Conservation (phyloP, 352 stramenopile genomes). For the Globisporangium irregulare region DNA sequence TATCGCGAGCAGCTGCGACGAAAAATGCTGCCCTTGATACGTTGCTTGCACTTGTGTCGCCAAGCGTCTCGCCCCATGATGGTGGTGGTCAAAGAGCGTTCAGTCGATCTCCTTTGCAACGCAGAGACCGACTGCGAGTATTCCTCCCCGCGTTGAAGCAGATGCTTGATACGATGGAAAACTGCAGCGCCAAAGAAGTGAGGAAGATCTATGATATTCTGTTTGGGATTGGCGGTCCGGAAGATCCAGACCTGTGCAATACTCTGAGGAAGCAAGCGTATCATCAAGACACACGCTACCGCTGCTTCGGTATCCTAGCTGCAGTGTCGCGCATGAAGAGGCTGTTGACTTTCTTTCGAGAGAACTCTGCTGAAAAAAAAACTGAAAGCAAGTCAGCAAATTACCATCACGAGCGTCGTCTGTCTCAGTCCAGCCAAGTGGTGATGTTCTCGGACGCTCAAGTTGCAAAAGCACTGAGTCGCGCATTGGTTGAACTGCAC, state of each 20-base stretch:
- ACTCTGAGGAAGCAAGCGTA: constrained; percentile 50
- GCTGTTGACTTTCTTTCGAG: constrained; percentile 26
- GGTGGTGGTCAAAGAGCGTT: not conserved
- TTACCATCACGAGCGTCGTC: not conserved
- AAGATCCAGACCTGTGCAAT: constrained; percentile 53
- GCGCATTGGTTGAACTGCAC: constrained; percentile 29
- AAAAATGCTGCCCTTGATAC: constrained; percentile 39
- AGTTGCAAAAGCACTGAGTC: constrained; percentile 20
- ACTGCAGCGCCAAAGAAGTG: constrained; percentile 31
- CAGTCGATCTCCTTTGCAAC: constrained; percentile 17
- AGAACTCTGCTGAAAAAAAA: constrained; percentile 11
- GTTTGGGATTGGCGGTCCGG: constrained; percentile 38
- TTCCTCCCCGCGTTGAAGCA: constrained; percentile 54
- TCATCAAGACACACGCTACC: constrained; percentile 54
- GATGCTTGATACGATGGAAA: constrained; percentile 51
- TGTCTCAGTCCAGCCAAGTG: not conserved
- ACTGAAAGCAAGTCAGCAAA: constrained; percentile 1
- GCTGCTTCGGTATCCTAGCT: constrained; percentile 46
- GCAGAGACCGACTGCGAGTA: constrained; percentile 24
- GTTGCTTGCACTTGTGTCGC: constrained; percentile 29
- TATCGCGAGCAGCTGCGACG: constrained; percentile 25
- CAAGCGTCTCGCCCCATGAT: constrained; percentile 22
- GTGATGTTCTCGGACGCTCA: constrained; percentile 7
- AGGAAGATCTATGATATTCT: constrained; percentile 55
- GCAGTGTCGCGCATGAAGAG: constrained; percentile 34